These are phyloP conservation scores for Nicotiana noctiflora DNA, from an alignment of 257 asterid species.

Conservation along the genomic window DNA sequence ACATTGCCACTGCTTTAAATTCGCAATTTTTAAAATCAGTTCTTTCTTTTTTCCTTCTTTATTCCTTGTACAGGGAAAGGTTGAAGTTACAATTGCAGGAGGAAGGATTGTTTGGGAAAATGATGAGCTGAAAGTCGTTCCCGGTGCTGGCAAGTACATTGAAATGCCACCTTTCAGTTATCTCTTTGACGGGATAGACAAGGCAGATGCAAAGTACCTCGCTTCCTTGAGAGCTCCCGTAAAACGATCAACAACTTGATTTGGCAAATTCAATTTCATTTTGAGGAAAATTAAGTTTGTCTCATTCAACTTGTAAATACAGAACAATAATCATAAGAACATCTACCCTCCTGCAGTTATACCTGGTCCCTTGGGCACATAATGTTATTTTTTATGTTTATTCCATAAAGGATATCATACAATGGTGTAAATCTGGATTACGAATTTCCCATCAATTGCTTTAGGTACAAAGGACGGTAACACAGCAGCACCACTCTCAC, in stretches of 20 bases:
- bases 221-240: slow-evolving; percentile 79
- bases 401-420: slow-evolving; percentile 5
- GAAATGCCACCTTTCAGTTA: slow-evolving; percentile 75
- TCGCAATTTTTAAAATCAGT: neutral
- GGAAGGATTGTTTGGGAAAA: slow-evolving; percentile 89
- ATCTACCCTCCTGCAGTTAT: neutral
- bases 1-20: neutral
- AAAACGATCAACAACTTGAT: slow-evolving; percentile 27
- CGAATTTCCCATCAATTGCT: no score
- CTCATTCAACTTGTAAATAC: neutral
- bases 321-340: neutral
- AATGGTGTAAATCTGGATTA: no score
- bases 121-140: slow-evolving; percentile 52
- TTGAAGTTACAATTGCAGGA: slow-evolving; percentile 85
- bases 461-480: no score
- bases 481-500: no score
- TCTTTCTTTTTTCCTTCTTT: neutral
- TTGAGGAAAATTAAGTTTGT: neutral
- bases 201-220: slow-evolving; percentile 45
- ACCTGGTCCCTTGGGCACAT: neutral
- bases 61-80: slow-evolving; percentile 53
- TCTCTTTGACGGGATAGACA: slow-evolving; percentile 66
- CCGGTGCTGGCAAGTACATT: slow-evolving; percentile 73
- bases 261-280: slow-evolving; percentile 4
- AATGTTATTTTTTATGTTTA: neutral